Evolutionary conservation across 331 rosid species (phyloP), one percentile per base, ranked within the genome.

Genomic region (Malus hybrid): DNA sequence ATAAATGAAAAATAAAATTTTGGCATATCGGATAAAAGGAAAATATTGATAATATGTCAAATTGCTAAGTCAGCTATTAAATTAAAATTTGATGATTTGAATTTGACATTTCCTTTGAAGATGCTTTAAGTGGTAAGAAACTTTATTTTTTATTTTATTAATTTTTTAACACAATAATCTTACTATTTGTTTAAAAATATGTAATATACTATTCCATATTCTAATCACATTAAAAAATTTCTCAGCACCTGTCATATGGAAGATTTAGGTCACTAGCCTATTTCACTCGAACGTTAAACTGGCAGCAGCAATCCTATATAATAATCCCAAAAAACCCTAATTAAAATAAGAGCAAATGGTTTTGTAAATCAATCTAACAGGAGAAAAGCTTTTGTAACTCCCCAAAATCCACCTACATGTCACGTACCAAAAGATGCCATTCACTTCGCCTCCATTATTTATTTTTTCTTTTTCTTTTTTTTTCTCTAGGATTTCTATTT

Each of bases 351-450:
- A 61, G 15, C 70, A 32, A 44, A 52, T 81, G 48, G 73, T 34
- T 71, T 44, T 62, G 55, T 48, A 63, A 80, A 88, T 89, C 89
- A 82, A 83, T 86, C 82, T 39, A 44, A 77, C 1, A 24, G 66
- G 13, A 61, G 34, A 71, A 32, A 20, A 68, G 46, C 22, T 28
- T 74, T 74, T 65, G 29, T 44, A 74, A 66, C 58, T 28, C 12
- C 66, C 74, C 61, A 55, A 78, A 80, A 90, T 68, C 53, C 76
- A 78, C 73, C 79, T 82, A 60, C 22, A 16, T 83, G 91, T 88
- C 89, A 32, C 24, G n/a, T 75, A 65, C 75, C 66, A 70, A 87
- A 48, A 86, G 89, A 86, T 89, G 88, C 83, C 70, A 80, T 77
- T 73, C 81, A 28, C 36, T 6, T 52, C 57, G 7, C 34, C 28